Evolutionary conservation across 108 stramenopile species (phyloP).

Genomic region (Cyclotella kingstonii): DNA sequence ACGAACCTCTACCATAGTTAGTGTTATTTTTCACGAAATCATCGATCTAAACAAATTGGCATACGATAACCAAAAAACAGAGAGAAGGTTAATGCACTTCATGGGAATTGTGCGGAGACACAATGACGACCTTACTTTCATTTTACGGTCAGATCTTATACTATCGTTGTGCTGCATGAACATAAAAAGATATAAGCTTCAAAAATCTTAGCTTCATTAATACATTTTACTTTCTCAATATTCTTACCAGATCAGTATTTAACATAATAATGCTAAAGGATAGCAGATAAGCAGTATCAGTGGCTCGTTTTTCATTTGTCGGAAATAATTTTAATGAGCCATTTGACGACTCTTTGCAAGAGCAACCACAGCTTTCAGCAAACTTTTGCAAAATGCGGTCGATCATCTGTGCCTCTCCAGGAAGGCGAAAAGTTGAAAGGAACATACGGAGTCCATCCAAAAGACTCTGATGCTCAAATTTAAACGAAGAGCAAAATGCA

Average conservation of each 20-base stretch:
- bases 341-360: slow-evolving; percentile 74
- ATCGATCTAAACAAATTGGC: too few relatives aligned
- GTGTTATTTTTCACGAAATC: slow-evolving; percentile 92
- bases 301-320: slow-evolving; percentile 77
- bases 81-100: too few relatives aligned
- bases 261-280: slow-evolving; percentile 97
- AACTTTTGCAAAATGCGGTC: slow-evolving; percentile 90
- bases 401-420: slow-evolving; percentile 92
- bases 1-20: slow-evolving; percentile 90
- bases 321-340: slow-evolving; percentile 68
- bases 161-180: slow-evolving; percentile 85
- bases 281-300: slow-evolving; percentile 92
- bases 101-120: too few relatives aligned
- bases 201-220: too few relatives aligned
- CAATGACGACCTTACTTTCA: too few relatives aligned
- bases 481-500: slow-evolving; percentile 75
- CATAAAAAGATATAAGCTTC: neutral
- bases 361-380: slow-evolving; percentile 72
- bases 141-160: slow-evolving; percentile 91
- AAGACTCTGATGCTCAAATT: slow-evolving; percentile 79
- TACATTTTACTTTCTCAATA: too few relatives aligned
- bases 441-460: slow-evolving; percentile 92
- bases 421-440: slow-evolving; percentile 90
- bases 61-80: too few relatives aligned
- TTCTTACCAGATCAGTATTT: slow-evolving; percentile 86